These are phyloP conservation scores for Annulohypoxylon stygium DNA, from an alignment of 495 filamentous ascomycete genomes.

Conservation along the genomic window DNA sequence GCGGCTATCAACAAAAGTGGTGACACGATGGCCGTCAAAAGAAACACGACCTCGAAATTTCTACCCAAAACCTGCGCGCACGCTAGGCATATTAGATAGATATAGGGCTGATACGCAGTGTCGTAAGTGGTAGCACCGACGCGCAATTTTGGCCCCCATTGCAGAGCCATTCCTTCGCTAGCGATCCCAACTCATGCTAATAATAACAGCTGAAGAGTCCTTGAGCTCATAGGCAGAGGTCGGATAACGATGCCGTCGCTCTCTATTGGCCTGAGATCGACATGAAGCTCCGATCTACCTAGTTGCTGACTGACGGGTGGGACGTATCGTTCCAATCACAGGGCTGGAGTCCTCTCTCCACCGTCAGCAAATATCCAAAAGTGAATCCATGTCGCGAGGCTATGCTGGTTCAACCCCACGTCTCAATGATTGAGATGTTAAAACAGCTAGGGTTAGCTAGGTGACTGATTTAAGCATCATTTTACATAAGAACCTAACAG, in stretches of 20 bases:
- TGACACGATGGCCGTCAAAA: neutral
- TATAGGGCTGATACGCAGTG: neutral
- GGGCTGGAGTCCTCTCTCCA: neutral
- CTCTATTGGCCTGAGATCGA: slow-evolving; percentile 1
- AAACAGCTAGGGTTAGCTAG: neutral
- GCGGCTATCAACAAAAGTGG: neutral
- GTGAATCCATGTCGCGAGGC: neutral
- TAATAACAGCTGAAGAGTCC: neutral
- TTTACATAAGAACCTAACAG: neutral
- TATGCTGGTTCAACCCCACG: neutral
- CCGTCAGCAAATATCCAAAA: neutral
- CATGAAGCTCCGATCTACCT: neutral
- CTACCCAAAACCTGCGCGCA: neutral
- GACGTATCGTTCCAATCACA: neutral
- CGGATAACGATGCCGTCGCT: neutral
- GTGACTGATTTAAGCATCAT: neutral
- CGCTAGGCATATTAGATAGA: neutral
- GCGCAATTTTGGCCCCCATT: neutral
- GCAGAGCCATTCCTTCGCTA: neutral
- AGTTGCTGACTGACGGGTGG: neutral
- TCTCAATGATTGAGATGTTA: neutral
- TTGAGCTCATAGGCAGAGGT: neutral
- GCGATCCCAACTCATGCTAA: neutral
- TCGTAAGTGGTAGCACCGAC: neutral
- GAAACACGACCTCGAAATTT: neutral